Base-by-base conservation (phyloP, 1,284 basidiomycete genomes). In the Ustilago loliicola region DNA sequence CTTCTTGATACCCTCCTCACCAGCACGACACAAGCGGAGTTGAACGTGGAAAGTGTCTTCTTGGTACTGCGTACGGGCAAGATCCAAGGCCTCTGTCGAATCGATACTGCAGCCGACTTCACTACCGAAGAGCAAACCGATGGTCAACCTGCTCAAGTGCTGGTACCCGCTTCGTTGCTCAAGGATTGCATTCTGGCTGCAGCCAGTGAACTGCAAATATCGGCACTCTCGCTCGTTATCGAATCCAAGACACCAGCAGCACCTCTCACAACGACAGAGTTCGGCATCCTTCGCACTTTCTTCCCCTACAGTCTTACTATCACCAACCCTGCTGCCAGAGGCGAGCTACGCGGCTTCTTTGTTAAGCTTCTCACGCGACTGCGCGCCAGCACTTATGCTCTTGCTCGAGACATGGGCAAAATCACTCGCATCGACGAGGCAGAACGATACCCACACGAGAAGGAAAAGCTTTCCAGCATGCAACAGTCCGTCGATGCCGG, bases 351-450 rank as follows among this genome's bases (percentile, higher is more conserved):
- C 27, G 81, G 79, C 19, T 77, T 70, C 59, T 79, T 81, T 47
- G 78, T 80, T 68, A 82, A 82, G 66, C 60, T 84, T 5, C 63
- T 83, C 32, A 79, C 75, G n/a, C 78, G 81, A 23, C 58, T 84
- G 27, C 81, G 82, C 30, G 75, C 77, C 4, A 78, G 75, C 51
- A 71, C 78, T 19, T 77, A 83, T 52, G 80, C 77, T 2, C 67
- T 78, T 3, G 62, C 61, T 36, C 58, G 77, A 45, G 69, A 78
- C 55, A 58, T 67, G 36, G 42, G 42, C 42, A 72, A 72, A 40
- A 78, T 78, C 62, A 71, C 55, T 5, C 66, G 76, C 9, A 76
- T 77, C 57, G 47, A 59, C 38, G 64, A 72, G 32, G 61, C 69
- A 29, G 71, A 72, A 42, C 58, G 70, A 54, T 69, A 69, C 25